Base-by-base conservation (phyloP, 768 basidiomycete genomes). In the Pleurotus salmoneostramineus region DNA sequence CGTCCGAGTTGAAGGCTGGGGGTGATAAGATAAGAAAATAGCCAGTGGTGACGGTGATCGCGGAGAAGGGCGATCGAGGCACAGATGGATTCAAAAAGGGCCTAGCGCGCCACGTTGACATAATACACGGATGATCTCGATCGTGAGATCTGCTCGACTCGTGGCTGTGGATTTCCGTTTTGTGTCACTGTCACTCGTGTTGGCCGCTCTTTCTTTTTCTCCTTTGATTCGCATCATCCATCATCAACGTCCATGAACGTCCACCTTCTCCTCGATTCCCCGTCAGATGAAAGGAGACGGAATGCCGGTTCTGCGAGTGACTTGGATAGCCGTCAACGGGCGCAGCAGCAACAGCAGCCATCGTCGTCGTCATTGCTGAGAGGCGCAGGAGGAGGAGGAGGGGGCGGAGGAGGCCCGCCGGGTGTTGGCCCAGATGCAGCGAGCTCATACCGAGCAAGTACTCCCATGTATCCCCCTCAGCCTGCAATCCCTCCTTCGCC, bases 201-300 rank as follows among this genome's bases (percentile, higher is more conserved):
- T 31, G 37, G 8, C n/a, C 11, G 37, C 35, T 40, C 15, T 55
- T 27, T 27, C 37, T 55, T 55, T 51, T 37, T 51, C 50, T 51
- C 36, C 50, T 51, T 21, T 55, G 52, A 46, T 59, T 27, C 43
- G 17, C 27, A 59, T 56, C 36, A 61, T 54, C 57, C 46, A 50
- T 43, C 31, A 15, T 35, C 52, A 55, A 15, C 21, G 21, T 27
- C 52, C 37, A 55, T 55, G 52, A 87, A 89, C 71, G 84, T 89
- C 63, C 82, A 83, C 21, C 82, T 77, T 66, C 79, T 89, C 57
- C 73, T 89, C 27, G 85, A 86, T 69, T 83, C 86, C 0, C 87
- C 87, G 50, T 86, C 85, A 0, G 85, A 85, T 63, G 81, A 81
- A 10, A 68, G 40, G 36, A 21, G 36, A 8, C 40, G 52, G 34